Percentiles rank a stretch among this genome's conserved stretches.
These are phyloP conservation scores for Hypoxylon sp. DNA, from an alignment of 2,329 filamentous ascomycete species.

Conservation along the genomic window DNA sequence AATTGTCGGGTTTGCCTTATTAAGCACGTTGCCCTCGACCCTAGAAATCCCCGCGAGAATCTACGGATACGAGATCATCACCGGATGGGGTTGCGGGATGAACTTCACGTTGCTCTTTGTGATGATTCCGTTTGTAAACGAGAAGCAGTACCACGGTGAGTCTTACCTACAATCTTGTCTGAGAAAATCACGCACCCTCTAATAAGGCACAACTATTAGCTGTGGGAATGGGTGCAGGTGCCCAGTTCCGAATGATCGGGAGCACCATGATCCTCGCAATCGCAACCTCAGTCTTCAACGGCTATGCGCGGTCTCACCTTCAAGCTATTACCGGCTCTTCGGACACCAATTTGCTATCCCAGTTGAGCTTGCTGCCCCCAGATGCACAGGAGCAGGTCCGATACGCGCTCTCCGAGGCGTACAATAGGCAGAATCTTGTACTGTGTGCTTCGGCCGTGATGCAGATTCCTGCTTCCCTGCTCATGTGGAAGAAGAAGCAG, in stretches of 20 bases:
- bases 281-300: slow-evolving; percentile 12
- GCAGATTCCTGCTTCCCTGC: slow-evolving; percentile 39
- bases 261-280: slow-evolving; percentile 2
- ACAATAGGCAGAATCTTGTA: slow-evolving; percentile 44
- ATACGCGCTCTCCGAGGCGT: slow-evolving; percentile 25
- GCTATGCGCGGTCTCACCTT: background rate
- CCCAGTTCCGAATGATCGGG: slow-evolving; percentile 4
- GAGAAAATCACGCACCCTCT: background rate
- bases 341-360: background rate
- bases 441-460: slow-evolving; percentile 39
- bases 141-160: background rate
- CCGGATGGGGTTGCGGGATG: background rate
- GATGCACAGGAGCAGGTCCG: slow-evolving; percentile 1
- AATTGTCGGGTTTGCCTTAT: background rate
- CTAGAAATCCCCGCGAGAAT: background rate
- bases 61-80: slow-evolving; percentile 5
- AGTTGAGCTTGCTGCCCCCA: background rate
- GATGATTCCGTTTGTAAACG: slow-evolving; percentile 8
- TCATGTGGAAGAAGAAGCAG: slow-evolving; percentile 46
- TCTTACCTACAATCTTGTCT: background rate
- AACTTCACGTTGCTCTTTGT: background rate
- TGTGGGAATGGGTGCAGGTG: slow-evolving; percentile 3
- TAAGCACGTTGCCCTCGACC: background rate
- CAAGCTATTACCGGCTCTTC: background rate
- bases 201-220: background rate